These are phyloP conservation scores for Patellaria atrata DNA, from an alignment of 495 filamentous ascomycete species.

Conservation along the genomic window DNA sequence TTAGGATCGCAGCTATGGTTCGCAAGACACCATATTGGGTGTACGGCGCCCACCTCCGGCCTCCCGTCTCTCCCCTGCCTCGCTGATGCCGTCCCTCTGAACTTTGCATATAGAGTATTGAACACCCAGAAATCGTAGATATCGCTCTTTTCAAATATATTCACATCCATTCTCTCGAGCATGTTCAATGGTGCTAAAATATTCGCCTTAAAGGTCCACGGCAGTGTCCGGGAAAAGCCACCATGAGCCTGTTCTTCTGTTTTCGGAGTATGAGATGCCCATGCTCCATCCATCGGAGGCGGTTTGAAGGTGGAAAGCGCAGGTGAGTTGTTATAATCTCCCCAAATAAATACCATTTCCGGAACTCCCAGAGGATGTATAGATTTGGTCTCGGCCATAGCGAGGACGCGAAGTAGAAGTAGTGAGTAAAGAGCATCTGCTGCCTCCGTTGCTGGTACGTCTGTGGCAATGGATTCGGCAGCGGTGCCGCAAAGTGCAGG, in stretches of 20 bases:
- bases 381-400: slow-evolving; percentile 72
- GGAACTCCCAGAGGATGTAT: slow-evolving; percentile 69
- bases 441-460: slow-evolving; percentile 54
- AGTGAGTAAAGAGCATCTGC: slow-evolving; percentile 56
- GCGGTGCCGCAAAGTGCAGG: slow-evolving; percentile 74
- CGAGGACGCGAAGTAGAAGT: slow-evolving; percentile 49
- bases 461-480: slow-evolving; percentile 61
- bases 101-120: slow-evolving; percentile 87
- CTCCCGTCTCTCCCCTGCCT: slow-evolving; percentile 57
- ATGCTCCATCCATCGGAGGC: too few species aligned
- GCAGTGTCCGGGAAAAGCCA: slow-evolving; percentile 45
- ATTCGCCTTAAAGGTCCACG: slow-evolving; percentile 78
- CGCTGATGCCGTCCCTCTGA: slow-evolving; percentile 80
- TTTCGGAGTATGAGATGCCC: slow-evolving; percentile 3
- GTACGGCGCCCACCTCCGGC: slow-evolving; percentile 67
- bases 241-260: slow-evolving; percentile 6
- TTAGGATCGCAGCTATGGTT: slow-evolving; percentile 95
- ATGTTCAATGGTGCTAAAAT: slow-evolving; percentile 72
- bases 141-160: slow-evolving; percentile 54
- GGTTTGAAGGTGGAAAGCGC: too few species aligned
- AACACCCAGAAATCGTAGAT: slow-evolving; percentile 80
- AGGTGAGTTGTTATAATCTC: slow-evolving; percentile 56
- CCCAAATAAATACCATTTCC: slow-evolving; percentile 89
- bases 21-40: slow-evolving; percentile 62
- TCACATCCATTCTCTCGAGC: slow-evolving; percentile 78